These are phyloP conservation scores for Davidsoniella virescens DNA, from an alignment of 2,329 filamentous ascomycete genomes.

Conservation along the genomic window DNA sequence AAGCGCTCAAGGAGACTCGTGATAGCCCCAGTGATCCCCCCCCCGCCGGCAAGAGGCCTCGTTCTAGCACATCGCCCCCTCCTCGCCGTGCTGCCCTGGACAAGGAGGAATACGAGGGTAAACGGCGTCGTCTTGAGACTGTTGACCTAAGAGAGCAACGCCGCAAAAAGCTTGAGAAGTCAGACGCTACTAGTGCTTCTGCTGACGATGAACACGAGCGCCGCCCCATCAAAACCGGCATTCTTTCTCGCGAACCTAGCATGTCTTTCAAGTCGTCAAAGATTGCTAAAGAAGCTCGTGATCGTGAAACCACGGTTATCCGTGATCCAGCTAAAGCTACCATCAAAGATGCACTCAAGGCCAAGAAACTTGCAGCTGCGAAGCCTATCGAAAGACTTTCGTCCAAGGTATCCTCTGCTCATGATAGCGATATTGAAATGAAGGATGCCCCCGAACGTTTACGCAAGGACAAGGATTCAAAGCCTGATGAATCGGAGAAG, in stretches of 20 bases:
- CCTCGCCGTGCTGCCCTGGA: slow-evolving; percentile 31
- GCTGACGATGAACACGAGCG: slow-evolving; percentile 26
- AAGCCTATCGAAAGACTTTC: slow-evolving; percentile 6
- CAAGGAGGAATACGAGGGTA: slow-evolving; percentile 40
- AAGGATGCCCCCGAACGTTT: slow-evolving; percentile 21
- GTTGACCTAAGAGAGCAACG: slow-evolving; percentile 15
- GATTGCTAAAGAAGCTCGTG: slow-evolving; percentile 12
- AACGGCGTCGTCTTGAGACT: slow-evolving; percentile 40
- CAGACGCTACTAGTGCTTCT: slow-evolving; percentile 25
- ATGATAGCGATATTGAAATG: slow-evolving; percentile 40
- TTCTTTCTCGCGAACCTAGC: slow-evolving; percentile 7
- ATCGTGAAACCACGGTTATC: slow-evolving; percentile 7
- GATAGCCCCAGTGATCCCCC: slow-evolving; percentile 34
- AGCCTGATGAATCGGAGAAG: slow-evolving; percentile 23
- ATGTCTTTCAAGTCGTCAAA: slow-evolving; percentile 11
- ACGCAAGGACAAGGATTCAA: slow-evolving; percentile 18
- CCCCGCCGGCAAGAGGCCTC: slow-evolving; percentile 38
- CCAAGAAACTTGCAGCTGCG: slow-evolving; percentile 21
- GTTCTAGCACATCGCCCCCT: slow-evolving; percentile 43
- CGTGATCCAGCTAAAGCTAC: slow-evolving; percentile 17
- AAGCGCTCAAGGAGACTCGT: slow-evolving; percentile 43
- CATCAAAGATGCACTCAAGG: slow-evolving; percentile 26
- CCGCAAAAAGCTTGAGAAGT: slow-evolving; percentile 8
- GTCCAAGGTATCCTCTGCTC: slow-evolving; percentile 23
- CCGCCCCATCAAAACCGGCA: slow-evolving; percentile 24